phyloP scores from a whole-genome alignment of 176 grass and related monocot genomes.

The Oryza australiensis region DNA sequence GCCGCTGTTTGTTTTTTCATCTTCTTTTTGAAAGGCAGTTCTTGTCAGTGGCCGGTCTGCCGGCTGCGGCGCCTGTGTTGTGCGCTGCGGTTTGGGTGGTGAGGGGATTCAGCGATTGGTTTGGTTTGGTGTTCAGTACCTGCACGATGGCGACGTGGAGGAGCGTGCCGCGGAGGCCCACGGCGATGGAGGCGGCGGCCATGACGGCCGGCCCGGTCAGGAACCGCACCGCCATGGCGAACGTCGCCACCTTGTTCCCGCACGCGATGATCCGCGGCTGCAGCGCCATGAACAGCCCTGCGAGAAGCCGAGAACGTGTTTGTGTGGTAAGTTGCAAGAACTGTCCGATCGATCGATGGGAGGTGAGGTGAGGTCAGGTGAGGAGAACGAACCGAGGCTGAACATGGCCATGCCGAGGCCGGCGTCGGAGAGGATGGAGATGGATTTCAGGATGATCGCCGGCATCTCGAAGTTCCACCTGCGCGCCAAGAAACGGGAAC shows the following conservation, averaged over 20 bases:
- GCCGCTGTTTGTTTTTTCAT: background rate
- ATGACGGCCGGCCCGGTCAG: conserved; percentile 86
- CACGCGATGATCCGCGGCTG: conserved; percentile 98
- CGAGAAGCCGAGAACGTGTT: too few relatives aligned
- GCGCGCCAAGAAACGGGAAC: background rate
- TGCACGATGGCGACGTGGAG: conserved; percentile 97
- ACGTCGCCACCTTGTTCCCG: conserved; percentile 79
- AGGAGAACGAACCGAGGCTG: conserved; percentile 72
- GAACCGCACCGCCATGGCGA: conserved; percentile 92
- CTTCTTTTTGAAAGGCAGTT: conserved; percentile 29
- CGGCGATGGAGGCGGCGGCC: conserved; percentile 85
- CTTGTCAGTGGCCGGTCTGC: conserved; percentile 40
- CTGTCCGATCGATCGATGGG: background rate
- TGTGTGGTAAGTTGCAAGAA: background rate
- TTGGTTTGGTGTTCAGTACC: conserved; percentile 33
- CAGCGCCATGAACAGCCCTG: conserved; percentile 99
- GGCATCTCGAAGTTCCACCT: conserved; percentile 94
- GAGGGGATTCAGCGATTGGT: background rate
- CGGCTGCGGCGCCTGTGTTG: too few relatives aligned
- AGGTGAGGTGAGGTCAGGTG: background rate
- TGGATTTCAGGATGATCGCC: conserved; percentile 80
- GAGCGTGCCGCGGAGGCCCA: conserved; percentile 86
- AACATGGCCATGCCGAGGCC: conserved; percentile 99
- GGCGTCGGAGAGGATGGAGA: conserved; percentile 96
- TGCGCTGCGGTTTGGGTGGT: background rate